Evolutionary conservation across 140 eudicot genomes (phyloP), one percentile per base, ranked within the genome.

Genomic region (Ambrosia hybrid): DNA sequence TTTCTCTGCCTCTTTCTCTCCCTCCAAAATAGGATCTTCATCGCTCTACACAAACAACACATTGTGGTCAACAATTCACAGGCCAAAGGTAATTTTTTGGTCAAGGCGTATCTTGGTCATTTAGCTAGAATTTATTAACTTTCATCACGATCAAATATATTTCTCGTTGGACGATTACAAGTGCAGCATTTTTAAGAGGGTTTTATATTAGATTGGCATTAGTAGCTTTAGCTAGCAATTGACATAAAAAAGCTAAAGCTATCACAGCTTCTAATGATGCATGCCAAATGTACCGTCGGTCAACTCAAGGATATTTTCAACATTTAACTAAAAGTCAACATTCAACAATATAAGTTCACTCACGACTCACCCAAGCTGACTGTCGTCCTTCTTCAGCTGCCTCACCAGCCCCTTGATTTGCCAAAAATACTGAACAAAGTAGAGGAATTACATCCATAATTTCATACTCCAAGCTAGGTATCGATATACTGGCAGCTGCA

Each of bases 1-100:
- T 83, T 94, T 90, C 81, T 94, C 99, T 2, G 99, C 99, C 81
- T 94, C 99, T 90, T 90, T 94, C 87, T 86, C 97, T 43, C 94
- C 99, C 78, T 84, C 91, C 79, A 81, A 61, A 9, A 94, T 68
- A 26, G 89, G 85, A 59, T 87, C 97, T 73, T 86, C 96, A 13
- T 75, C 89, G 68, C 88, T 94, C 62, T 57, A 17, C 34, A 57
- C 62, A 53, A 15, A n/a, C 34, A 6, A 53, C 62, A 17, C n/a
- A 9, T 57, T 17, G 63, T 21, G 6, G 38, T 57, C 38, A 57
- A 57, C n/a, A 9, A 57, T 9, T 57, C 17, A 57, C 9, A 57
- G 63, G 37, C 63, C 63, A 57, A 57, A 57, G 6, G 38, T 57
- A 57, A 8, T 7, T 21, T 57, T 57, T 57, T 57, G n/a, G 61